Evolutionary conservation across 768 basidiomycete species (phyloP).

Genomic region (Auricularia cornea): DNA sequence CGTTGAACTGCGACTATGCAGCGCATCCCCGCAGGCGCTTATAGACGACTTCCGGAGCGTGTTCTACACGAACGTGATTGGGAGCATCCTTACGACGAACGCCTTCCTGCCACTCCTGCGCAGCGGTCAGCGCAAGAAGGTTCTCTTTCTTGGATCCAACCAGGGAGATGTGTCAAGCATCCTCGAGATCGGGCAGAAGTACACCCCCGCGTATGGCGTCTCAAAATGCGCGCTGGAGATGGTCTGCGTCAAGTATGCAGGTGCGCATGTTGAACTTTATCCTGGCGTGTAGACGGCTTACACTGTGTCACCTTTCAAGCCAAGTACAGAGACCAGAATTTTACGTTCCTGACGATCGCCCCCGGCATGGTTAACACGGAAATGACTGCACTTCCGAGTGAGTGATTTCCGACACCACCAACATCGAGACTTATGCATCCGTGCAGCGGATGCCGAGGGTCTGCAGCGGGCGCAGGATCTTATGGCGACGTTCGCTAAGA

Average conservation of each 20-base stretch:
- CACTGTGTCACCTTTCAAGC: no score
- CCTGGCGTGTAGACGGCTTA: not conserved
- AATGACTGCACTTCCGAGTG: constrained; percentile 5
- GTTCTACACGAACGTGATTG: constrained; percentile 13
- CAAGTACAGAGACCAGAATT: constrained; percentile 5
- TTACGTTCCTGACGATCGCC: constrained; percentile 6
- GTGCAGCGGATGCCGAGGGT: no score
- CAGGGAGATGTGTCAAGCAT: constrained; percentile 4
- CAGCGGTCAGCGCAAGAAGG: constrained; percentile 5
- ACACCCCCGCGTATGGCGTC: constrained; percentile 1
- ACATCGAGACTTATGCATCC: no score
- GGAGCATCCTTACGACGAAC: constrained; percentile 10
- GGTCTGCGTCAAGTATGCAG: constrained; percentile 6
- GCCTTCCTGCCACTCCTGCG: constrained; percentile 15
- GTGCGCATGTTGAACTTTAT: no score
- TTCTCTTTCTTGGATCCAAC: constrained; percentile 3
- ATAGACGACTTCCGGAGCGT: not conserved
- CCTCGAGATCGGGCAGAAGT: constrained; percentile 1
- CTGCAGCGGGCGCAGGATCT: constrained; percentile 5
- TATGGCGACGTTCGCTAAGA: constrained; percentile 6
- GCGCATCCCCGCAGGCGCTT: not conserved
- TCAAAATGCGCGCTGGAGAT: constrained; percentile 2
- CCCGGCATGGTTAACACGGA: no score
- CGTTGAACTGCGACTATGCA: no score
- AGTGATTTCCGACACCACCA: no score